phyloP scores from a whole-genome alignment of 2,329 filamentous ascomycete species.

The Aurifilum marmelostoma region DNA sequence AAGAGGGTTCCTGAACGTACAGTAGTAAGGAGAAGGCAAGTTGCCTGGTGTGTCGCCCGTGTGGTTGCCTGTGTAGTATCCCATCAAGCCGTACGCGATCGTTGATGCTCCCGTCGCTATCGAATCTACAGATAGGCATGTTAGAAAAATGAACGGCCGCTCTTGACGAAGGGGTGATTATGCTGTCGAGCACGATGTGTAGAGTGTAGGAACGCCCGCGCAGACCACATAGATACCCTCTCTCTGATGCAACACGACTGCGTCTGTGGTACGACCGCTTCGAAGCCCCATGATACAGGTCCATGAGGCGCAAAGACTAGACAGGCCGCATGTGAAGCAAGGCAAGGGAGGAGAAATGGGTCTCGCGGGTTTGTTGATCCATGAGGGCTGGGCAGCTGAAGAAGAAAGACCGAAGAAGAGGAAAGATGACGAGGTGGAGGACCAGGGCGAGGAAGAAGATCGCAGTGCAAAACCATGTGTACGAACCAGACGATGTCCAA shows the following conservation, averaged over 20 bases:
- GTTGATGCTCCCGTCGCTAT: constrained; percentile 45
- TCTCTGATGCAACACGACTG: neutral
- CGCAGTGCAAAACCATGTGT: neutral
- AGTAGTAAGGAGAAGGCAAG: constrained; percentile 61
- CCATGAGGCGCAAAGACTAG: neutral
- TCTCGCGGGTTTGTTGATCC: neutral
- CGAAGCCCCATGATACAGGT: neutral
- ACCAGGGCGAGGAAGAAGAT: neutral
- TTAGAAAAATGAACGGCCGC: constrained; percentile 8
- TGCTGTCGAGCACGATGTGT: neutral
- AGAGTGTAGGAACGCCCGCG: neutral
- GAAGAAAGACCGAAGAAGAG: neutral
- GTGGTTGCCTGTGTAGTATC: constrained; percentile 51
- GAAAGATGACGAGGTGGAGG: too few relatives aligned
- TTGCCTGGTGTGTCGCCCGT: constrained; percentile 51
- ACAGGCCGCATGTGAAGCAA: neutral
- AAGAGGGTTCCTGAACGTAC: constrained; percentile 33
- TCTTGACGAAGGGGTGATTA: neutral
- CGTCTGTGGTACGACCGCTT: neutral
- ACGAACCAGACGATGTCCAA: constrained; percentile 28
- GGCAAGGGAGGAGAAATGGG: neutral
- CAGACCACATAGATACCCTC: neutral
- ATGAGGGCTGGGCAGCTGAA: neutral
- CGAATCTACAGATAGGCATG: constrained; percentile 13
- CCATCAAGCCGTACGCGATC: constrained; percentile 49